Evolutionary conservation across 2,329 filamentous ascomycete genomes (phyloP).

Genomic region (Metarhizium brunneum): DNA sequence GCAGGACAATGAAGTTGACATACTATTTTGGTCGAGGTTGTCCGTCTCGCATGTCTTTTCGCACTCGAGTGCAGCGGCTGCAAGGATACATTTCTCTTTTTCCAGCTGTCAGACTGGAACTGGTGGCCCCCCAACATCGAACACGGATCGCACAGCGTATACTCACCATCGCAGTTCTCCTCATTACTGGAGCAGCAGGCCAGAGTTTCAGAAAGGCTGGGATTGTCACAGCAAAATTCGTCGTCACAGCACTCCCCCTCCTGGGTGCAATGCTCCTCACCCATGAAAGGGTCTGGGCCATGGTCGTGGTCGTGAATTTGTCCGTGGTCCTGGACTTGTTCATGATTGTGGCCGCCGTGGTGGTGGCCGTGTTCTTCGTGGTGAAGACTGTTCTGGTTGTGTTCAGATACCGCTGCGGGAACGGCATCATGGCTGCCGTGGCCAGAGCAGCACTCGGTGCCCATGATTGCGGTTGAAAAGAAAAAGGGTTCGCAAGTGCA

Average conservation of each 20-base stretch:
- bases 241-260: constrained; percentile 9
- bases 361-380: neutral
- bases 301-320: neutral
- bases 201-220: constrained; percentile 9
- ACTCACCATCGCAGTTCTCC: constrained; percentile 17
- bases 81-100: constrained; percentile 22
- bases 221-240: constrained; percentile 11
- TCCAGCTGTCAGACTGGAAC: constrained; percentile 2
- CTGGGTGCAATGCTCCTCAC: neutral
- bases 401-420: neutral
- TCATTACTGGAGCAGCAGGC: constrained; percentile 17
- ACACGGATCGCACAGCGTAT: neutral
- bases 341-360: neutral
- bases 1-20: neutral
- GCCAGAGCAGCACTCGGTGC: constrained; percentile 7
- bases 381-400: neutral
- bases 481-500: neutral
- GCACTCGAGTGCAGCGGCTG: constrained; percentile 21
- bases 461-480: constrained; percentile 5
- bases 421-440: neutral
- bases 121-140: neutral
- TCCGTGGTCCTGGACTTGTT: neutral
- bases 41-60: constrained; percentile 19
- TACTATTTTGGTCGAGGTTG: constrained; percentile 13
- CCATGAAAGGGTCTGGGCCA: neutral